Base-by-base conservation (phyloP, 129 eudicot genomes). In the Chrysanthemum lavandulifolium region DNA sequence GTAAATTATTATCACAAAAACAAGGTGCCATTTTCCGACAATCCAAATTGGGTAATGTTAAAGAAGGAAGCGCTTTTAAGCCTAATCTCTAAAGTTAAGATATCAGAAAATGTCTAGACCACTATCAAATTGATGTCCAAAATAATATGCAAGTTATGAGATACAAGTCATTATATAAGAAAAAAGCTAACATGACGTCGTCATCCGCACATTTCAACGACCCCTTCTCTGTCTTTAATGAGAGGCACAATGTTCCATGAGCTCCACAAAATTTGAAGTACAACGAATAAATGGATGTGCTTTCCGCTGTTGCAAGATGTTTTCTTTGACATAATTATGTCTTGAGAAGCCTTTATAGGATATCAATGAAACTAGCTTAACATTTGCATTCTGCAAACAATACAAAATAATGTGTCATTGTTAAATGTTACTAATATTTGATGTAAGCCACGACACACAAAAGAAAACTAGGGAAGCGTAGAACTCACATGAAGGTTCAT, bases 351-450 rank as follows among this genome's bases (percentile, higher is more conserved):
- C 29, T n/a, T 54, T 31, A 70, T 7, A 40, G 31, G 21, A 40
- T 10, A 9, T 36, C 40, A 12, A 0, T 71, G 16, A 58, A 57
- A 6, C 8, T 25, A 13, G 59, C 67, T 71, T 57, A 14, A 59
- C 47, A 72, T 58, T 27, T 45, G 56, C 43, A 59, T 57, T 57
- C 47, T 45, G 45, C 43, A 72, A 45, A 14, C 19, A 64, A 13
- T 64, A 49, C 50, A 23, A 15, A 14, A 13, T 60, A 10, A 23
- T 60, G 36, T 5, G 6, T 29, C 47, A 6, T 31, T 14, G 25
- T 18, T 1, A 64, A 15, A 64, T 64, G 16, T 14, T 47, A n/a
- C n/a, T 31, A 4, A 65, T 3, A 25, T 43, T 65, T 43, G 13
- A 40, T 50, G 11, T n/a, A 59, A 21, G 36, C 14, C 3, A 5